Evolutionary conservation across 2,329 filamentous ascomycete species (phyloP).

Genomic region (Ceratocystis variospora): DNA sequence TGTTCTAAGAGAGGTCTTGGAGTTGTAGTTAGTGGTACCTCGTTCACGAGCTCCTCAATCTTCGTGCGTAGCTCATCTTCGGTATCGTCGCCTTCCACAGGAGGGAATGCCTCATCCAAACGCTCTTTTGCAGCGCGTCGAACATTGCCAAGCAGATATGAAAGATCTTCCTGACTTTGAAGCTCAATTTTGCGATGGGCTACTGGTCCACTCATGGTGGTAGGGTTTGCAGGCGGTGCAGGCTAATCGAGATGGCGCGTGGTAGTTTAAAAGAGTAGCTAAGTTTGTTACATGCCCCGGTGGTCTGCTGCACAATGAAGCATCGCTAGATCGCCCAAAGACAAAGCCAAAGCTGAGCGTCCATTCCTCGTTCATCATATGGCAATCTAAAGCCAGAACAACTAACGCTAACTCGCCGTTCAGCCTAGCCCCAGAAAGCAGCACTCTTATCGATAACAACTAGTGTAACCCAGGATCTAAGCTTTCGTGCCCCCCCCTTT

Average conservation of each 20-base stretch:
- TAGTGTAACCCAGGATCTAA: not conserved
- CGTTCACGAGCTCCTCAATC: conserved; percentile 46
- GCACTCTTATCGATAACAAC: not conserved
- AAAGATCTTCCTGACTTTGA: conserved; percentile 59
- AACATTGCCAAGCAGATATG: conserved; percentile 56
- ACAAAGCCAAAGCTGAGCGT: not conserved
- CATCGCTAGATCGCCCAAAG: not conserved
- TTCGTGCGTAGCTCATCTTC: conserved; percentile 44
- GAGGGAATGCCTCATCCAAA: conserved; percentile 54
- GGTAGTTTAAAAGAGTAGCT: not conserved
- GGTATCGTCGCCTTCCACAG: conserved; percentile 32
- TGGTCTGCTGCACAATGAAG: not conserved
- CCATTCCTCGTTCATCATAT: too few species aligned
- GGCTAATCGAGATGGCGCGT: not conserved
- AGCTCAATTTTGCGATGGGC: conserved; percentile 65
- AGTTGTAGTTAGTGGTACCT: conserved; percentile 30
- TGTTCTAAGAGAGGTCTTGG: not conserved
- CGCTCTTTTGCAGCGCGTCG: conserved; percentile 53
- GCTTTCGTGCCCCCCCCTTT: not conserved
- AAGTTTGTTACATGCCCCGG: not conserved
- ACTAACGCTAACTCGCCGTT: not conserved
- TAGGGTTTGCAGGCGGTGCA: not conserved
- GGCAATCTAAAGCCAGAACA: not conserved
- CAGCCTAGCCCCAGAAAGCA: not conserved
- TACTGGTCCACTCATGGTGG: conserved; percentile 28